Percentiles rank a stretch among this genome's conserved stretches.
phyloP scores from a whole-genome alignment of 371 early-diverging fungal species.

The Mortierella sp. region DNA sequence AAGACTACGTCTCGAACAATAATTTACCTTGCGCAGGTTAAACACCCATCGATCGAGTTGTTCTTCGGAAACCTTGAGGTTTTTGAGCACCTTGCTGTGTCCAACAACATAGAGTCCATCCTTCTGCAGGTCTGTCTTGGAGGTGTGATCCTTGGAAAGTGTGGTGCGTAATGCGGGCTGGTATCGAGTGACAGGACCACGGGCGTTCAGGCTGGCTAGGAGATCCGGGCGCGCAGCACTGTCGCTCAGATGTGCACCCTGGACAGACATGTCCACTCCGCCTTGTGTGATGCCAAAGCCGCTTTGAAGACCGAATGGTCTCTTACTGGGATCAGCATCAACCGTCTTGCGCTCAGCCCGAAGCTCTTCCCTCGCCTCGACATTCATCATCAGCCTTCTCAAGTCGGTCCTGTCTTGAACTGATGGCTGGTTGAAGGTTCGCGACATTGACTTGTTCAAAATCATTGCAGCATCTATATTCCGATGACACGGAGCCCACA shows the following conservation, averaged over 20 bases:
- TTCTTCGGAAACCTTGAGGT: conserved; percentile 43
- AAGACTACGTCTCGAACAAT: not conserved
- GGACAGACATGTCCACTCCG: conserved; percentile 27
- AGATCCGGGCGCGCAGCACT: conserved; percentile 28
- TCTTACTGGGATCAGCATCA: conserved; percentile 34
- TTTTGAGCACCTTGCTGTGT: conserved; percentile 48
- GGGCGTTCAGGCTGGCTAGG: conserved; percentile 27
- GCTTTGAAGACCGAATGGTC: conserved; percentile 38
- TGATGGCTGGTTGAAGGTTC: conserved; percentile 36
- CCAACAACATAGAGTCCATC: conserved; percentile 46
- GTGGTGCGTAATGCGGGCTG: conserved; percentile 53
- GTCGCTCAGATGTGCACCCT: conserved; percentile 9
- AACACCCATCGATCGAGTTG: conserved; percentile 54
- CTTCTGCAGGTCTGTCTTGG: conserved; percentile 52
- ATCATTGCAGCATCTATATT: conserved; percentile 41
- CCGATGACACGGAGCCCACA: conserved; percentile 10
- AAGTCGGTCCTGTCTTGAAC: conserved; percentile 43
- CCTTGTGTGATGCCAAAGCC: conserved; percentile 27
- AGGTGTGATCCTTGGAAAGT: conserved; percentile 55
- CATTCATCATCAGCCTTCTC: conserved; percentile 37
- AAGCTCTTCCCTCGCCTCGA: conserved; percentile 49
- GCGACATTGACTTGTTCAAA: conserved; percentile 47
- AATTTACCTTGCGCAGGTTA: conserved; percentile 44
- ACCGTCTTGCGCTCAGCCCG: conserved; percentile 40
- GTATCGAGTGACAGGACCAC: conserved; percentile 37